Evolutionary conservation across 768 basidiomycete genomes (phyloP).

Genomic region (Leccinum uliginosum): DNA sequence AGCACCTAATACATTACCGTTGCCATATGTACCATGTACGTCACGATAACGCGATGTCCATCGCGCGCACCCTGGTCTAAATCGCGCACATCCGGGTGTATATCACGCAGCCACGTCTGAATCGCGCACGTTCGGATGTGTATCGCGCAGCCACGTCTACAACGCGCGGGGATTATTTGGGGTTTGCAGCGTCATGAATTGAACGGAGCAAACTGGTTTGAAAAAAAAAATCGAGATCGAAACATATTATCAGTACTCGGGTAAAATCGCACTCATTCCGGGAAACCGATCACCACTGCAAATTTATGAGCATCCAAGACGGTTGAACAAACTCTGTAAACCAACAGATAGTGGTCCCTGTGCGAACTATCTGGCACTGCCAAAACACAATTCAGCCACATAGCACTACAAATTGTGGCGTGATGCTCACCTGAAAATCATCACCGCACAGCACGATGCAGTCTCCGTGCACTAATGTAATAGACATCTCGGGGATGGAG

Average conservation of each 20-base stretch:
- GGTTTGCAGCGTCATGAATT: too few relatives aligned
- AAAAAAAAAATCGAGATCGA: too few relatives aligned
- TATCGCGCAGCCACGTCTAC: too few relatives aligned
- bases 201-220: too few relatives aligned
- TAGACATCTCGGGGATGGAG: constrained; percentile 17
- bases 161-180: too few relatives aligned
- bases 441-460: constrained; percentile 33
- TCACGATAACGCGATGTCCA: too few relatives aligned
- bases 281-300: constrained; percentile 28
- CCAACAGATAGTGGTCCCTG: constrained; percentile 30
- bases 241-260: background rate
- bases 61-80: too few relatives aligned
- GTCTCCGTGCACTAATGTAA: constrained; percentile 39
- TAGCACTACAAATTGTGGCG: background rate
- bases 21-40: too few relatives aligned
- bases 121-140: too few relatives aligned
- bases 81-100: too few relatives aligned
- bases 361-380: constrained; percentile 27
- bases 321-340: constrained; percentile 5
- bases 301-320: constrained; percentile 6
- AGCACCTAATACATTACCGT: too few relatives aligned
- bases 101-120: too few relatives aligned
- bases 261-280: constrained; percentile 2
- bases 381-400: constrained; percentile 4
- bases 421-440: constrained; percentile 37